phyloP scores from a whole-genome alignment of 805 yeast species.

The Debaryomyces maramus region DNA sequence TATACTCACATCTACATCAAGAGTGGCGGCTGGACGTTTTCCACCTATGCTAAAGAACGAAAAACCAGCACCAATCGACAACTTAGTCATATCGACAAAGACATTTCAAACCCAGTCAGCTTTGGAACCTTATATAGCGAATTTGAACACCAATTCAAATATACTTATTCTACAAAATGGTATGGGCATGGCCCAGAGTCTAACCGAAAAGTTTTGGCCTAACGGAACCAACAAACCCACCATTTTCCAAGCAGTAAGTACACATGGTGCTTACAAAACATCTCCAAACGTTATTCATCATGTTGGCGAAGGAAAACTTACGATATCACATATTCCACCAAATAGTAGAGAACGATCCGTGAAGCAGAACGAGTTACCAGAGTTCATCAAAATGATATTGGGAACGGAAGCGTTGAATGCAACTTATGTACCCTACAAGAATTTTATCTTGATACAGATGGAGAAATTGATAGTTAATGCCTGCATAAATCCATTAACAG shows the following conservation, averaged over 20 bases:
- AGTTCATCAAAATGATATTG: conserved; percentile 21
- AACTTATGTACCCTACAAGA: conserved; percentile 36
- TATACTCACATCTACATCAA: conserved; percentile 11
- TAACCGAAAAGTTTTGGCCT: conserved; percentile 58
- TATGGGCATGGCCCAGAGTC: conserved; percentile 63
- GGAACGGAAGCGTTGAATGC: conserved; percentile 26
- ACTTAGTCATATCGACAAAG: conserved; percentile 76
- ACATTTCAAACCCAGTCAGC: conserved; percentile 73
- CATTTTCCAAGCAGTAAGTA: conserved; percentile 71
- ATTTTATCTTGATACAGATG: conserved; percentile 56
- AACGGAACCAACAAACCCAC: conserved; percentile 47
- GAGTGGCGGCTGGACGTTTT: conserved; percentile 23
- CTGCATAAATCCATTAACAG: conserved; percentile 81
- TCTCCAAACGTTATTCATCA: conserved; percentile 42
- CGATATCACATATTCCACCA: conserved; percentile 56
- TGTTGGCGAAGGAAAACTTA: conserved; percentile 70
- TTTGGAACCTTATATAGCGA: conserved; percentile 50
- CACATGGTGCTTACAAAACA: conserved; percentile 75
- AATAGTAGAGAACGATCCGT: neutral
- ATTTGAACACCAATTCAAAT: conserved; percentile 51
- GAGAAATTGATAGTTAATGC: conserved; percentile 79
- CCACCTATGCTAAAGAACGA: conserved; percentile 14
- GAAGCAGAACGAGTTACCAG: conserved; percentile 19
- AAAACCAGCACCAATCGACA: conserved; percentile 36
- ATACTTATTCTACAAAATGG: conserved; percentile 82